Base-by-base conservation (phyloP, 139 green algal genomes). In the Mychonastes homosphaera region DNA sequence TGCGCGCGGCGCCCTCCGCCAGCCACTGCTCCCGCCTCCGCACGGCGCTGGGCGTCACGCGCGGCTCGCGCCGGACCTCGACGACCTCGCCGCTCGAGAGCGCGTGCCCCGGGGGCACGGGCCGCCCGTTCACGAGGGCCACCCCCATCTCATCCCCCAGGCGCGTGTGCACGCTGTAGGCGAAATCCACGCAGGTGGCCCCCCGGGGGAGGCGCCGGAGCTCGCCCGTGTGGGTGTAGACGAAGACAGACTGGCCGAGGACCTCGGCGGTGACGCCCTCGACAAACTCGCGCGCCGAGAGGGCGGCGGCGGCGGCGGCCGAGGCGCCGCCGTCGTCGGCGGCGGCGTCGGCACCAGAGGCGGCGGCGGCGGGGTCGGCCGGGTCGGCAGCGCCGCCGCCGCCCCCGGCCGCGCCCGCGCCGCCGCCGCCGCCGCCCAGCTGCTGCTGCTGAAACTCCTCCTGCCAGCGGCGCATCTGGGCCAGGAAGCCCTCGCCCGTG, bases 171-270 rank as follows among this genome's bases (percentile, higher is more conserved):
- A 92, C 77, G 63, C 89, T 76, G 66, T 92, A 95, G 2, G 87
- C 87, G 79, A 93, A 95, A 75, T 95, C 87, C 16, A 94, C 70
- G 15, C 90, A 79, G 3, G 87, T 94, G 18, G 87, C 66, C 30
- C 87, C 87, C 71, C 79, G 69, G 50, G 41, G 85, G 47, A 94
- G 64, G 23, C 82, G 79, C 62, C 84, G 77, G 34, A 88, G 63
- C 29, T 87, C 64, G 3, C 81, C 81, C 6, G 52, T 62, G 30
- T 83, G 79, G 0, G 85, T 88, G 78, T 89, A 94, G 5, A 88
- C 79, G 73, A 94, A 94, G 40, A 94, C 83, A 27, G 43, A 30
- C 40, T 74, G 72, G 16, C 76, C 73, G 35, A 94, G 69, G 29
- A 94, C 59, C 66, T 94, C 85, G 36, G 79, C 76, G 1, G 77